These are phyloP conservation scores for Tetrahymena elliotti DNA, from an alignment of 73 alveolate genomes.

Conservation along the genomic window DNA sequence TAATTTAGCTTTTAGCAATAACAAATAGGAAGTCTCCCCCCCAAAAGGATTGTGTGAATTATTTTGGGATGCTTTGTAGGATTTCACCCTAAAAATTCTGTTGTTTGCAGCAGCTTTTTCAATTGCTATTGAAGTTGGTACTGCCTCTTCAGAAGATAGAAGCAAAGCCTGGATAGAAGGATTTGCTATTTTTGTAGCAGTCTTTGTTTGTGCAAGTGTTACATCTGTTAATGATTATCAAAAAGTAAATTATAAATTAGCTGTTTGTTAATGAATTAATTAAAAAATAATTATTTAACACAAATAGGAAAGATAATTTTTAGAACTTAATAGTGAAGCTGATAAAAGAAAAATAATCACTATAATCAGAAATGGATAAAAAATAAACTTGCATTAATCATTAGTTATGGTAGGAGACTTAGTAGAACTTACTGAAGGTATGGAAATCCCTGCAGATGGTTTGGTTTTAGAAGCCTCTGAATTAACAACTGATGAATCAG, in stretches of 20 bases:
- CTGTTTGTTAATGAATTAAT: conserved; percentile 8
- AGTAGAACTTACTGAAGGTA: conserved; percentile 57
- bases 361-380: conserved; percentile 56
- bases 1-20: neutral
- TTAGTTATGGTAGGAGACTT: conserved; percentile 75
- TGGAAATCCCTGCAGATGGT: conserved; percentile 74
- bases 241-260: conserved; percentile 41
- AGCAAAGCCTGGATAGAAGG: conserved; percentile 69
- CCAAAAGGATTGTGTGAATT: conserved; percentile 13
- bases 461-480: conserved; percentile 46
- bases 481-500: conserved; percentile 64
- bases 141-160: conserved; percentile 22
- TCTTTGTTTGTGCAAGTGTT: conserved; percentile 55
- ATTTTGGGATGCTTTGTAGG: conserved; percentile 31
- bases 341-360: conserved; percentile 36
- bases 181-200: conserved; percentile 57
- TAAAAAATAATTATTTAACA: conserved; percentile 29
- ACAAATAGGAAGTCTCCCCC: conserved; percentile 8
- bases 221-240: conserved; percentile 64
- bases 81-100: conserved; percentile 57
- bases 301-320: conserved; percentile 60
- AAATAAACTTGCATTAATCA: conserved; percentile 27
- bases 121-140: conserved; percentile 37
- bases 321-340: conserved; percentile 37
- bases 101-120: conserved; percentile 61